Conservation (phyloP, 495 filamentous ascomycete genomes). For the Penicillium atrosanguineum region DNA sequence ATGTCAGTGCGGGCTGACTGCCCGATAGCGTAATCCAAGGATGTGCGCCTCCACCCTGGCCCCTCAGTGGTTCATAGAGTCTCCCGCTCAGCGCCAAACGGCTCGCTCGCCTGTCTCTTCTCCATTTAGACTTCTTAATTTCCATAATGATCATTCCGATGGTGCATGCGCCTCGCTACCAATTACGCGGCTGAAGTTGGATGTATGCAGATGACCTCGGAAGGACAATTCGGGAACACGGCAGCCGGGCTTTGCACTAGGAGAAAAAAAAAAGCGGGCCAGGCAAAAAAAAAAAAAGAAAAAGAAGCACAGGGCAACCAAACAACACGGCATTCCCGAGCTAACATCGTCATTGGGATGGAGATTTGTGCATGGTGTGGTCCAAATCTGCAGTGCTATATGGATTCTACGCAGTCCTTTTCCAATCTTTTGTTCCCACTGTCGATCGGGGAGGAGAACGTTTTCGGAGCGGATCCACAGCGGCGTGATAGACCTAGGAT, state of each 20-base stretch:
- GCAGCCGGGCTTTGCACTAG: background rate
- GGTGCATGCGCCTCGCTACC: background rate
- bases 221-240: background rate
- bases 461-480: slow-evolving; percentile 11
- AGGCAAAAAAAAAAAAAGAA: background rate
- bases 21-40: slow-evolving; percentile 18
- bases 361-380: background rate
- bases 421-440: slow-evolving; percentile 1
- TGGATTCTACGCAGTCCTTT: background rate
- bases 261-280: slow-evolving; percentile 15
- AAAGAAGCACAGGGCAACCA: slow-evolving; percentile 21
- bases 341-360: slow-evolving; percentile 15
- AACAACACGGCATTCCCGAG: slow-evolving; percentile 23
- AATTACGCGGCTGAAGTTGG: slow-evolving; percentile 1
- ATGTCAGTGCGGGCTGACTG: slow-evolving; percentile 34
- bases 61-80: slow-evolving; percentile 10
- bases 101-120: slow-evolving; percentile 1
- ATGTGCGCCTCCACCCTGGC: slow-evolving; percentile 1
- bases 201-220: slow-evolving; percentile 16
- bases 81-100: slow-evolving; percentile 13
- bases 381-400: too few species aligned
- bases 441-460: slow-evolving; percentile 17
- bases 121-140: background rate
- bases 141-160: background rate
- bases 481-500: slow-evolving; percentile 6